Evolutionary conservation across 2,329 filamentous ascomycete species (phyloP), one percentile per base, ranked within the genome.

Genomic region (Paecilomyces dactylethromorphus): DNA sequence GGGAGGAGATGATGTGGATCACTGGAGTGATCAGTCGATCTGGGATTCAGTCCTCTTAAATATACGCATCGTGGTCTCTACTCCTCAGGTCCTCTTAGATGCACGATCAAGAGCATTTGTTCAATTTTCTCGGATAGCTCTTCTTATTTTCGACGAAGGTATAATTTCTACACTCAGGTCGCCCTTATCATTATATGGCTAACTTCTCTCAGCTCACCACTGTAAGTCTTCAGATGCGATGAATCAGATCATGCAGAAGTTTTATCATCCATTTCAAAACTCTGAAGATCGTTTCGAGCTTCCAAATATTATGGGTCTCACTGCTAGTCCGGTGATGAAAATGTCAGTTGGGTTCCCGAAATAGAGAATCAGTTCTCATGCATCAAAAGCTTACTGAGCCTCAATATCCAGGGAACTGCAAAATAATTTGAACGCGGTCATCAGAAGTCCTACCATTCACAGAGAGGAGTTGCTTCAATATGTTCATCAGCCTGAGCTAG

Each of bases 61-160:
- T 54, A 81, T 89, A 22, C 81, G 84, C 1, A 79, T 95, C n/a
- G 83, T 95, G 4, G 81, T 96, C 1, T 91, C 89, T 0, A 94
- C 92, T 0, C 86, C 88, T 60, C 86, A 89, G 60, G 82, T 95
- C 1, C 79, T 96, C 12, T 76, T 84, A 2, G 89, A 95, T 72
- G 90, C 90, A 2, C 78, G 95, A 49, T 78, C 75, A 1, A 90
- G 94, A 74, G 89, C 82, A 0, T 95, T 95, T 69, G 82, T 96
- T 1, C 78, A 71, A 1, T 82, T 95, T 66, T 69, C 77, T 0
- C 78, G 77, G 2, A 73, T 96, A 22, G 80, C 87, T 4, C 77
- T 96, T 3, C 74, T 95, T 15, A 82, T 96, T 0, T 89, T 96
- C 65, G 92, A 96, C 67, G 92, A 96, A 84, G 90, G 90, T 88